These are phyloP conservation scores for Dittrichia graveolens DNA, from an alignment of 129 eudicot species.

Conservation along the genomic window DNA sequence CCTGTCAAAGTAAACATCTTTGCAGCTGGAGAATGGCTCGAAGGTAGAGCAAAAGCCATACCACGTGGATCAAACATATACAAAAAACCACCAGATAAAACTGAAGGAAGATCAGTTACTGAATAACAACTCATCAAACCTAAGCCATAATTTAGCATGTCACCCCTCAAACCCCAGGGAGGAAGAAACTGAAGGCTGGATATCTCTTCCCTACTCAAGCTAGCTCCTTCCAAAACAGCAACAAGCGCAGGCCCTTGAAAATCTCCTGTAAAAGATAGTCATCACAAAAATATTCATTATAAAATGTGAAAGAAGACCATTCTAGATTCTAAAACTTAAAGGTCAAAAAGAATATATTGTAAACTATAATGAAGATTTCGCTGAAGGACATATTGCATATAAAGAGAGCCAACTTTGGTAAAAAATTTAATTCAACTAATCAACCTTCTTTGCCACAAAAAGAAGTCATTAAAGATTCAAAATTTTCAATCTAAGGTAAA, in stretches of 20 bases:
- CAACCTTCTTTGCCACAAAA: not conserved
- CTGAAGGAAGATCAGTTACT: conserved; percentile 77
- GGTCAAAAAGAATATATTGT: not conserved
- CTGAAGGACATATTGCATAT: not conserved
- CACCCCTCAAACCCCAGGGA: conserved; percentile 94
- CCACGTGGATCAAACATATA: conserved; percentile 96
- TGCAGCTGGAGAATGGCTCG: conserved; percentile 79
- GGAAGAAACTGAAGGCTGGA: conserved; percentile 94
- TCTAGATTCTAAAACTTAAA: not conserved
- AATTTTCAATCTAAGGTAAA: not conserved
- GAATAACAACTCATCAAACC: conserved; percentile 88
- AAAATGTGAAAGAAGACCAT: not conserved
- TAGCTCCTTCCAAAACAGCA: conserved; percentile 87
- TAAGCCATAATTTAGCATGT: conserved; percentile 85
- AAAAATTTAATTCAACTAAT: not conserved
- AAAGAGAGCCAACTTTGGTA: not conserved
- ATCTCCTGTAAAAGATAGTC: conserved; percentile 59
- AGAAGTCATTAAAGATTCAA: not conserved
- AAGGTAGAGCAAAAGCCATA: conserved; percentile 63
- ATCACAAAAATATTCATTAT: conserved; percentile 4
- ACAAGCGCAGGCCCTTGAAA: conserved; percentile 95
- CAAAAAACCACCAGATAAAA: conserved; percentile 81
- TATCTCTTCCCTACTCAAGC: conserved; percentile 86
- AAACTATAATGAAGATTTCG: not conserved
- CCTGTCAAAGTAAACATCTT: conserved; percentile 89